Evolutionary conservation across 2,329 filamentous ascomycete genomes (phyloP).

Genomic region (Neodidymelliopsis sp.): DNA sequence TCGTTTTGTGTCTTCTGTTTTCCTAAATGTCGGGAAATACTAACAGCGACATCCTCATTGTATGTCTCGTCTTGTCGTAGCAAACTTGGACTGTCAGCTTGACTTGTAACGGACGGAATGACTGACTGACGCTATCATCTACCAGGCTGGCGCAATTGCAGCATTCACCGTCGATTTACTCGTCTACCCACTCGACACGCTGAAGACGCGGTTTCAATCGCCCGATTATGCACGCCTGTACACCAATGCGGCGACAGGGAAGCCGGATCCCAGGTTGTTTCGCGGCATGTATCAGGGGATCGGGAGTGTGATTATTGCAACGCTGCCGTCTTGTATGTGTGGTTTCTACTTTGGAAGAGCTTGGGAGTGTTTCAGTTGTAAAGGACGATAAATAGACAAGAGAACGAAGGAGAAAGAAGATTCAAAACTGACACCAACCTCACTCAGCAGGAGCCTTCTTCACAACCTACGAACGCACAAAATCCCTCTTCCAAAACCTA

Average conservation of each 20-base stretch:
- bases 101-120: slow-evolving; percentile 6
- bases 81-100: neutral
- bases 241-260: slow-evolving; percentile 63
- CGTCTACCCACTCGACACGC: slow-evolving; percentile 86
- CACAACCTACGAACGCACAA: slow-evolving; percentile 83
- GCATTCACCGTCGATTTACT: slow-evolving; percentile 87
- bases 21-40: slow-evolving; percentile 50
- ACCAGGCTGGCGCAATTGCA: slow-evolving; percentile 82
- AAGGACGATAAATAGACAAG: no score
- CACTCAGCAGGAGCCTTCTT: slow-evolving; percentile 81
- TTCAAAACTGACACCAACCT: slow-evolving; percentile 6
- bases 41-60: slow-evolving; percentile 65
- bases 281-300: slow-evolving; percentile 86
- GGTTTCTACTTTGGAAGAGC: neutral
- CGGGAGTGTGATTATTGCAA: slow-evolving; percentile 83
- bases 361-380: neutral
- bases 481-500: slow-evolving; percentile 64
- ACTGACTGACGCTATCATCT: no score
- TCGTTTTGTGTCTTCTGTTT: neutral
- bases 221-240: slow-evolving; percentile 75
- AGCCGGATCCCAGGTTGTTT: slow-evolving; percentile 65
- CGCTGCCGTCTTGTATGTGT: slow-evolving; percentile 77
- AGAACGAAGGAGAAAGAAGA: neutral
- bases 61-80: slow-evolving; percentile 45
- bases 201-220: slow-evolving; percentile 87